Evolutionary conservation across 306 rosid species (phyloP).

Genomic region (Inga oerstediana): DNA sequence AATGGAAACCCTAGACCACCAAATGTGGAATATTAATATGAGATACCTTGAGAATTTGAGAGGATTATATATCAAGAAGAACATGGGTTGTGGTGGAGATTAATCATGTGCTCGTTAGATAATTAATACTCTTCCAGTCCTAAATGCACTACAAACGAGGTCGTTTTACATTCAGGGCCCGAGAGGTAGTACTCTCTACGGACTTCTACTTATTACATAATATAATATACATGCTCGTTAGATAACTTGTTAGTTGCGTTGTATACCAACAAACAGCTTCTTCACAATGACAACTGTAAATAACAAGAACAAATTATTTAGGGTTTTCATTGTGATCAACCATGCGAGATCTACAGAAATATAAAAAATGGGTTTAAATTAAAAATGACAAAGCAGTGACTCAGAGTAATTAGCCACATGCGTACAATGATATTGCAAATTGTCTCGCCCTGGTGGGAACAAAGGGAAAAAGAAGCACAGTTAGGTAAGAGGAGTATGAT

Average conservation of each 20-base stretch:
- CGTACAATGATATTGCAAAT: conserved; percentile 45
- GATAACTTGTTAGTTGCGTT: no score
- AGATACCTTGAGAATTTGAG: conserved; percentile 10
- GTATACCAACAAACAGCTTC: no score
- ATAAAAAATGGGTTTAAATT: not conserved
- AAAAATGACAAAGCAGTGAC: conserved; percentile 16
- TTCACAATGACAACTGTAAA: no score
- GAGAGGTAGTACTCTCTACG: no score
- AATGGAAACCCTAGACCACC: conserved; percentile 30
- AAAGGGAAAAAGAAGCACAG: conserved; percentile 29
- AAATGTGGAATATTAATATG: conserved; percentile 3
- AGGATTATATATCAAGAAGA: conserved; percentile 46
- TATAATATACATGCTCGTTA: no score
- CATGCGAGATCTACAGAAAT: no score
- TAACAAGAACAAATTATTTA: no score
- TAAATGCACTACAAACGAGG: no score
- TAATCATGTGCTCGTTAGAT: conserved; percentile 37
- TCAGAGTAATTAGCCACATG: conserved; percentile 45
- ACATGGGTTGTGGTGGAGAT: conserved; percentile 58
- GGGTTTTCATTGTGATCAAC: no score
- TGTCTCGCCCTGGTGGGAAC: conserved; percentile 45
- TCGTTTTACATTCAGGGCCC: no score
- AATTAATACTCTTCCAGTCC: no score
- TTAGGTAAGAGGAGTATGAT: conserved; percentile 31
- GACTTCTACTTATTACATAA: no score